phyloP scores from a whole-genome alignment of 1,284 basidiomycete genomes.

The Waitea zeae region DNA sequence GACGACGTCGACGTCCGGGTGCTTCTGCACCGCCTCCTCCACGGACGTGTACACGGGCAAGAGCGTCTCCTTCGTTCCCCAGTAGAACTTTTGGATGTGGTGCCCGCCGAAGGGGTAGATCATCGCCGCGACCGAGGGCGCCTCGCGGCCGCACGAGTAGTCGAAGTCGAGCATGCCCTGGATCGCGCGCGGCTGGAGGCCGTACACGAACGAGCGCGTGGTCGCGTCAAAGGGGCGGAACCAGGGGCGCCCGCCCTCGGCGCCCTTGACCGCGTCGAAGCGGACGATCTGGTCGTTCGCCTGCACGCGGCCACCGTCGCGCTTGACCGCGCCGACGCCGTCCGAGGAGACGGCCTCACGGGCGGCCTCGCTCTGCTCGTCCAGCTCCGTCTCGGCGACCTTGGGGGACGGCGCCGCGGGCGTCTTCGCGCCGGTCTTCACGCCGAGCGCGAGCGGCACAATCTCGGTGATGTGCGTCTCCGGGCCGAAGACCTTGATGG shows the following conservation, averaged over 20 bases:
- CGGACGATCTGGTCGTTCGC: constrained; percentile 80
- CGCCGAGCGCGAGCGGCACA: constrained; percentile 90
- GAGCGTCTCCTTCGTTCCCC: constrained; percentile 98
- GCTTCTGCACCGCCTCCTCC: constrained; percentile 87
- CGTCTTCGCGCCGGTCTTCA: constrained; percentile 31
- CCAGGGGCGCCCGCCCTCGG: constrained; percentile 35
- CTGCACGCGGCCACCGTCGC: constrained; percentile 72
- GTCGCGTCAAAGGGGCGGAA: constrained; percentile 84
- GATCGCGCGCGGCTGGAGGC: constrained; percentile 97
- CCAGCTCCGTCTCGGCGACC: constrained; percentile 11
- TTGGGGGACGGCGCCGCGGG: constrained; percentile 20
- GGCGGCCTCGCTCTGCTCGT: constrained; percentile 12
- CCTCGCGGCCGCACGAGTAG: constrained; percentile 87
- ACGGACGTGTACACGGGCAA: constrained; percentile 94
- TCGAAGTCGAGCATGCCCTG: constrained; percentile 99
- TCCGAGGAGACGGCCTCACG: constrained; percentile 14
- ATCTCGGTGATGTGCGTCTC: constrained; percentile 99
- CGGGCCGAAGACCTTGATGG: constrained; percentile 94
- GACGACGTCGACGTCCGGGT: constrained; percentile 92
- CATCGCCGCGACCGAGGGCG: constrained; percentile 97
- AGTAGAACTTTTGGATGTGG: constrained; percentile 99
- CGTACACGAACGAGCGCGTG: constrained; percentile 94
- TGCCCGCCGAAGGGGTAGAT: constrained; percentile 99
- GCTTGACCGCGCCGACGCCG: constrained; percentile 60
- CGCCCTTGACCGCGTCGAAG: constrained; percentile 37